These are phyloP conservation scores for Aspergillus affinis DNA, from an alignment of 495 filamentous ascomycete species.

Conservation along the genomic window DNA sequence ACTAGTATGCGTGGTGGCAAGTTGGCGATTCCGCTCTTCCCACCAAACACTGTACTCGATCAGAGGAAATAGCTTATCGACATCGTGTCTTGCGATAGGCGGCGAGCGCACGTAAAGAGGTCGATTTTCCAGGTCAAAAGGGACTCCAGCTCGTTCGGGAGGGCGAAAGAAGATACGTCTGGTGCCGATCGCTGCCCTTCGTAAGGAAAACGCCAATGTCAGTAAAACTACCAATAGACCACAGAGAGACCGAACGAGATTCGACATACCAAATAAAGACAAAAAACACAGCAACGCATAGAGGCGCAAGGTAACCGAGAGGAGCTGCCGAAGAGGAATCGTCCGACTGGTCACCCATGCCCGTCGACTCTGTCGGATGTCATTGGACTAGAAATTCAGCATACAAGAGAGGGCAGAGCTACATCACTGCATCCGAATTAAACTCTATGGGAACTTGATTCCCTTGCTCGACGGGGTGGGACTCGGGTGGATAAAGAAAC, in stretches of 20 bases:
- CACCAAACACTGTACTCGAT: slow-evolving; percentile 88
- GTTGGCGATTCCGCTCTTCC: slow-evolving; percentile 26
- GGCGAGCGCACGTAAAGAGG: slow-evolving; percentile 8
- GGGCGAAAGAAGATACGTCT: slow-evolving; percentile 11
- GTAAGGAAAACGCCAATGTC: slow-evolving; percentile 9
- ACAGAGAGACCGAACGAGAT: neutral
- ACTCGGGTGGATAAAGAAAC: neutral
- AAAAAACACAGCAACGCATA: slow-evolving; percentile 5
- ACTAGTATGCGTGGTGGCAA: neutral
- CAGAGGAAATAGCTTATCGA: slow-evolving; percentile 86
- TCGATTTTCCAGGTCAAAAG: slow-evolving; percentile 15
- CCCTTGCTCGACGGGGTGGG: neutral
- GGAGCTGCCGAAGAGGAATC: slow-evolving; percentile 4
- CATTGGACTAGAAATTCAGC: neutral
- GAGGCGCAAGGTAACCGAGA: slow-evolving; percentile 10
- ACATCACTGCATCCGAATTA: neutral
- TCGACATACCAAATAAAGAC: slow-evolving; percentile 9
- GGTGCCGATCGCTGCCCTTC: slow-evolving; percentile 18
- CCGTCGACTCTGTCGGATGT: neutral
- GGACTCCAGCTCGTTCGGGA: neutral
- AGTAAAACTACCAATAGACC: neutral
- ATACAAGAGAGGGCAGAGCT: neutral
- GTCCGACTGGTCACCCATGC: slow-evolving; percentile 9
- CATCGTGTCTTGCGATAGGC: slow-evolving; percentile 48
- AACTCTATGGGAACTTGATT: neutral